A percentile compares a stretch with the other conserved stretches of the same genome.
Conservation (phyloP, 164 flowering plant genomes). For the Warburgia ugandensis region DNA sequence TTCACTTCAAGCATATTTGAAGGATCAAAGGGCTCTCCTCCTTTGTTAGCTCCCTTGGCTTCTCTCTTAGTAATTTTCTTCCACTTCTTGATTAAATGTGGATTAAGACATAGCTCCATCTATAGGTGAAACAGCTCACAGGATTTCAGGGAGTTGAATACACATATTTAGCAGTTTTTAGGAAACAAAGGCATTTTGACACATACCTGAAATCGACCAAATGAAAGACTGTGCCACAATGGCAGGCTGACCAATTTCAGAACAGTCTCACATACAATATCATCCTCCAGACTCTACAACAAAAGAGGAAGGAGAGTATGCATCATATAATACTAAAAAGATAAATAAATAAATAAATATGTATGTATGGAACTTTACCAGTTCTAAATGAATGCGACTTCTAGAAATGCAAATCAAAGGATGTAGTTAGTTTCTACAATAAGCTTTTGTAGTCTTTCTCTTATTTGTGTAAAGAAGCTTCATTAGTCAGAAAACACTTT, state of each 20-base stretch:
- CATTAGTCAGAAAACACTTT: too few species aligned
- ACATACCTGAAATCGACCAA: constrained; percentile 95
- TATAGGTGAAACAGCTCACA: constrained; percentile 14
- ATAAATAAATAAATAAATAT: neutral
- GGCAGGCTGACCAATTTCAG: constrained; percentile 68
- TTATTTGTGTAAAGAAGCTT: too few species aligned
- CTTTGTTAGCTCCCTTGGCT: constrained; percentile 55
- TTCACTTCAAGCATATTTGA: constrained; percentile 53
- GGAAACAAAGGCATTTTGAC: neutral
- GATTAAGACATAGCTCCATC: constrained; percentile 85
- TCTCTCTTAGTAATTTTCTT: constrained; percentile 60
- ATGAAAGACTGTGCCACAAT: constrained; percentile 82
- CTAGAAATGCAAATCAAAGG: neutral
- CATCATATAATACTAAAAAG: neutral
- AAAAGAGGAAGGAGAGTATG: neutral
- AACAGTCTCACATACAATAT: constrained; percentile 71
- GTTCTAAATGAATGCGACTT: neutral
- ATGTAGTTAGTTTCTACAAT: too few species aligned
- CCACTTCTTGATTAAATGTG: constrained; percentile 78
- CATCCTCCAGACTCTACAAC: constrained; percentile 95
- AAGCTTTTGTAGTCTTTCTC: too few species aligned
- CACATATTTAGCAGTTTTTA: neutral
- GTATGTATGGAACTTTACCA: neutral
- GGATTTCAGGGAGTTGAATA: neutral
- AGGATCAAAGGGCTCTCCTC: constrained; percentile 55